Evolutionary conservation across 2,329 filamentous ascomycete genomes (phyloP), one percentile per base, ranked within the genome.

Genomic region (Paecilomyces sp.): DNA sequence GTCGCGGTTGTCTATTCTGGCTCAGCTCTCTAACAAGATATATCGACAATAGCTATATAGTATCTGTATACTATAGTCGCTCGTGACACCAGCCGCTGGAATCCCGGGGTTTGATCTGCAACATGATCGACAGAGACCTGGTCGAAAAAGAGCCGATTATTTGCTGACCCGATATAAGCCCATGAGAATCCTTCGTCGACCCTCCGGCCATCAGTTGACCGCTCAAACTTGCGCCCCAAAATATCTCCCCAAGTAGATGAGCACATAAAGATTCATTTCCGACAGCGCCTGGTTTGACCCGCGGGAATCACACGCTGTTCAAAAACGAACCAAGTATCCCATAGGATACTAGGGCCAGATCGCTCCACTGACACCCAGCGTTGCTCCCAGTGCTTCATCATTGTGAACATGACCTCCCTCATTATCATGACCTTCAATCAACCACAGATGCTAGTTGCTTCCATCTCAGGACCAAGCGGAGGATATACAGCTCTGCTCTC

Each of bases 11-110:
- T 72, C 72, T 76, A 81, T 74, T 77, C 79, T 75, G 79, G 80
- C 70, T 80, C 80, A 81, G 83, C 80, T 84, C 83, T 87, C 83
- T 87, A 86, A 85, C 79, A 85, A 85, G 81, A 84, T 84, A 83
- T 85, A 84, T 85, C 83, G 83, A 85, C 81, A 85, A 80, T 82
- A 83, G 83, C 81, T 86, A 85, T 84, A 83, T 82, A 82, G 77
- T 76, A 79, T 78, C 73, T 74, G 70, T 74, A 73, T 76, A 79
- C 75, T 77, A 77, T 76, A 70, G 70, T 75, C 67, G 74, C 71
- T 73, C 62, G 71, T 68, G 68, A 71, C 65, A 71, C 72, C 65
- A 65, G 62, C 67, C 68, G 69, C 67, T 63, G 65, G 62, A 28
- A 69, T 68, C 65, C 62, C 66, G 64, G 62, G 61, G 62, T 60